These are phyloP conservation scores for Exutisphaerella laricina DNA, from an alignment of 2,329 filamentous ascomycete species.

Conservation along the genomic window DNA sequence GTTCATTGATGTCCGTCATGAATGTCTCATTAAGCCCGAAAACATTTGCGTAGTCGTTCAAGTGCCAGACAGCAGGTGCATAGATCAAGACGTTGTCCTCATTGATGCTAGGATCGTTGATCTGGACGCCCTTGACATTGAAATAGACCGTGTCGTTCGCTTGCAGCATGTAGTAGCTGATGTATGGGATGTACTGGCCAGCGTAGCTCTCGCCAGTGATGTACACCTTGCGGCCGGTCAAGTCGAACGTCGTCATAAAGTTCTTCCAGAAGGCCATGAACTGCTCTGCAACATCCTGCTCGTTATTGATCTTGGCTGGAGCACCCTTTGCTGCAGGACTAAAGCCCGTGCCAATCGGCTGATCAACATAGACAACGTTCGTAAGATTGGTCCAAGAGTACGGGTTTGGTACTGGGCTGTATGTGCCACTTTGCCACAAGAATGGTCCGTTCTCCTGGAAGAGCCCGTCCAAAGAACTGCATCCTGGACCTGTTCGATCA, in stretches of 20 bases:
- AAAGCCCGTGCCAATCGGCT: constrained; percentile 46
- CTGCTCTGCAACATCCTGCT: constrained; percentile 38
- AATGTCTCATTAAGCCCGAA: constrained; percentile 42
- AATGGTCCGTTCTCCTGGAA: constrained; percentile 27
- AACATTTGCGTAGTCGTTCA: constrained; percentile 19
- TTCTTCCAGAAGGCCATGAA: constrained; percentile 46
- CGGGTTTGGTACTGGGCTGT: constrained; percentile 38
- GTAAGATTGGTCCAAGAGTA: constrained; percentile 56
- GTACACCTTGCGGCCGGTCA: constrained; percentile 46
- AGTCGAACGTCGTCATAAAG: constrained; percentile 45
- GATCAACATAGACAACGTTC: constrained; percentile 65
- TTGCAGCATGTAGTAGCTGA: constrained; percentile 26
- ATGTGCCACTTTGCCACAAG: constrained; percentile 39
- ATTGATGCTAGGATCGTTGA: constrained; percentile 42
- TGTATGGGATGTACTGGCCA: constrained; percentile 30
- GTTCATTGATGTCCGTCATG: constrained; percentile 32
- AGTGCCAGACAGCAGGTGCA: constrained; percentile 1
- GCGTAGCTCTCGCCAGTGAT: constrained; percentile 24
- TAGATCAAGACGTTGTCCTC: constrained; percentile 28
- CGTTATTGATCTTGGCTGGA: constrained; percentile 26
- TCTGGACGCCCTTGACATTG: constrained; percentile 29
- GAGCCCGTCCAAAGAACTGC: constrained; percentile 13
- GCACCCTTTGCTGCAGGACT: constrained; percentile 32
- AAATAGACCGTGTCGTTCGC: constrained; percentile 29
- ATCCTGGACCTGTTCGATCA: background rate